These are phyloP conservation scores for Tetrapisispora namnaoensis DNA, from an alignment of 805 yeast genomes.

Conservation along the genomic window DNA sequence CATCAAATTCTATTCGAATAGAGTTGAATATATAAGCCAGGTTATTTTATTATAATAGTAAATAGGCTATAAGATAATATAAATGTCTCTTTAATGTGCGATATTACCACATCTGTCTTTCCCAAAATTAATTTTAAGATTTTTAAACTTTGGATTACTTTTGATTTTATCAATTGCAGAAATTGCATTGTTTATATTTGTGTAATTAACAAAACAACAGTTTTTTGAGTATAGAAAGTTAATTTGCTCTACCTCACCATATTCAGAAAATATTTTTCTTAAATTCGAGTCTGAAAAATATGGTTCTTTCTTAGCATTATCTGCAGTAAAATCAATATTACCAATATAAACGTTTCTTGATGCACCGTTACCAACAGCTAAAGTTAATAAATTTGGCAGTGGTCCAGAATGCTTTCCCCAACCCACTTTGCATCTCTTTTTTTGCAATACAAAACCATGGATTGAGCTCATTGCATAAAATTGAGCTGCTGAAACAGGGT, in stretches of 20 bases:
- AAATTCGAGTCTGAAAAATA: conserved; percentile 48
- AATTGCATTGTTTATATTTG: conserved; percentile 84
- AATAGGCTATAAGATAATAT: background rate
- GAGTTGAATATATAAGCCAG: background rate
- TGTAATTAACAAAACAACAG: conserved; percentile 87
- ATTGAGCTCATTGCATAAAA: conserved; percentile 89
- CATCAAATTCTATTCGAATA: too few relatives aligned
- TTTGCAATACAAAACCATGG: conserved; percentile 80
- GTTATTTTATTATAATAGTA: conserved; percentile 6
- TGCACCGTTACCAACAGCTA: conserved; percentile 91
- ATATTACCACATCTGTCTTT: conserved; percentile 93
- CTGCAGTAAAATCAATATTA: conserved; percentile 36
- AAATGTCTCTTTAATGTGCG: conserved; percentile 49
- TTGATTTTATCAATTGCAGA: conserved; percentile 87
- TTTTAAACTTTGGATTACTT: conserved; percentile 56
- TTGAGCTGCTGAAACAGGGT: conserved; percentile 96
- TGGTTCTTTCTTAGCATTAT: conserved; percentile 16
- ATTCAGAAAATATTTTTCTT: conserved; percentile 63
- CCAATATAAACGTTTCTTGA: conserved; percentile 90
- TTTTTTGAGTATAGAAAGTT: conserved; percentile 74
- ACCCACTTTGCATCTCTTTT: conserved; percentile 80
- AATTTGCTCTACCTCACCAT: conserved; percentile 93
- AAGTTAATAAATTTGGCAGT: conserved; percentile 70
- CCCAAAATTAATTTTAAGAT: conserved; percentile 80
- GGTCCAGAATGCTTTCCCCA: conserved; percentile 99